phyloP scores from a whole-genome alignment of 306 rosid genomes.

The Cucumis melo region DNA sequence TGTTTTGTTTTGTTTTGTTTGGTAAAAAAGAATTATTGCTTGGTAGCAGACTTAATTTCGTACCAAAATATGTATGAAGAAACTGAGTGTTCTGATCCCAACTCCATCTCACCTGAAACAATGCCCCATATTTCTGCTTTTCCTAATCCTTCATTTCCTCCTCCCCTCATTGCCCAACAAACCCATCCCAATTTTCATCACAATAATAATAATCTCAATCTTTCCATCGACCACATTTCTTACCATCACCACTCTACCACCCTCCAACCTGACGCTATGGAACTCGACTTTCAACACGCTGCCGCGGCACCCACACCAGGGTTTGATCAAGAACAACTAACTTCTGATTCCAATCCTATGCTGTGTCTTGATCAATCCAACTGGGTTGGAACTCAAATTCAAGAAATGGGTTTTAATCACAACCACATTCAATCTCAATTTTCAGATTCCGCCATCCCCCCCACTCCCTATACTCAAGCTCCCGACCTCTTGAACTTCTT shows the following conservation, averaged over 20 bases:
- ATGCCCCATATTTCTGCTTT: too few relatives aligned
- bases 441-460: conserved; percentile 4
- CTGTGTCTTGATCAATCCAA: conserved; percentile 20
- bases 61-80: conserved; percentile 22
- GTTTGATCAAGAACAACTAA: neutral
- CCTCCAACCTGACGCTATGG: conserved; percentile 13
- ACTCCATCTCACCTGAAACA: conserved; percentile 29
- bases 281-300: conserved; percentile 29
- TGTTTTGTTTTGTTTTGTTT: neutral
- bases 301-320: conserved; percentile 7
- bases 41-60: neutral
- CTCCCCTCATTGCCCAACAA: too few relatives aligned
- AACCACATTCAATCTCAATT: conserved; percentile 15
- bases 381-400: conserved; percentile 42
- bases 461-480: conserved; percentile 25
- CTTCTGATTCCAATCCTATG: neutral
- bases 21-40: too few relatives aligned
- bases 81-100: conserved; percentile 48
- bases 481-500: conserved; percentile 69
- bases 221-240: conserved; percentile 42
- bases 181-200: too few relatives aligned
- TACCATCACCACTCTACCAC: conserved; percentile 22
- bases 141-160: too few relatives aligned
- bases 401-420: conserved; percentile 20
- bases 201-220: conserved; percentile 24